These are phyloP conservation scores for Leersia perrieri DNA, from an alignment of 176 grass and related monocot genomes.

Conservation along the genomic window DNA sequence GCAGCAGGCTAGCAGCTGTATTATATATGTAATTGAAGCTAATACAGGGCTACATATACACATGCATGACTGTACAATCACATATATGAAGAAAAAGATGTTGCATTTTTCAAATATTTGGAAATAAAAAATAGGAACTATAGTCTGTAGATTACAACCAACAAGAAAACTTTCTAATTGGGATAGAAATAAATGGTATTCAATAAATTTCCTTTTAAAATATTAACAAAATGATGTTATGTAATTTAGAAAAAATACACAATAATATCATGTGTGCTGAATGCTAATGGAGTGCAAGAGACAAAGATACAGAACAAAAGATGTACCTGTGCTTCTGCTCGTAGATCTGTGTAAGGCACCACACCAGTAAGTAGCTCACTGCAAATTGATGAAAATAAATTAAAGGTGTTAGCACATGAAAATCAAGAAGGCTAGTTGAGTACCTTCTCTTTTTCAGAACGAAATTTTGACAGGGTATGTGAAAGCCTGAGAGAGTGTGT, in stretches of 20 bases:
- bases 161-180: neutral
- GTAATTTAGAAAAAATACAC: neutral
- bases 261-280: neutral
- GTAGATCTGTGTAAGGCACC: slow-evolving; percentile 90
- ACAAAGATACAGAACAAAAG: slow-evolving; percentile 29
- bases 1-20: neutral
- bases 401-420: neutral
- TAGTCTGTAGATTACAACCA: neutral
- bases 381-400: slow-evolving; percentile 35
- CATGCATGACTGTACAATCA: neutral
- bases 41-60: neutral
- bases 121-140: slow-evolving; percentile 14
- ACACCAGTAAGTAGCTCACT: slow-evolving; percentile 96
- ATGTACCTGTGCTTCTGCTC: slow-evolving; percentile 93
- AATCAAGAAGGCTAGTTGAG: neutral
- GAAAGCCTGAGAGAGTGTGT: neutral
- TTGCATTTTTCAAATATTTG: neutral
- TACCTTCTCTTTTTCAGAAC: neutral
- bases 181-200: neutral
- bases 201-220: too few relatives aligned
- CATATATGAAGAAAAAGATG: neutral
- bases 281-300: neutral
- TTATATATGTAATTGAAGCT: neutral
- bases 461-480: neutral
- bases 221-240: neutral